Percentiles rank a stretch among this genome's conserved stretches.
phyloP scores from a whole-genome alignment of 257 asterid genomes.

The Solanum bukasovii region DNA sequence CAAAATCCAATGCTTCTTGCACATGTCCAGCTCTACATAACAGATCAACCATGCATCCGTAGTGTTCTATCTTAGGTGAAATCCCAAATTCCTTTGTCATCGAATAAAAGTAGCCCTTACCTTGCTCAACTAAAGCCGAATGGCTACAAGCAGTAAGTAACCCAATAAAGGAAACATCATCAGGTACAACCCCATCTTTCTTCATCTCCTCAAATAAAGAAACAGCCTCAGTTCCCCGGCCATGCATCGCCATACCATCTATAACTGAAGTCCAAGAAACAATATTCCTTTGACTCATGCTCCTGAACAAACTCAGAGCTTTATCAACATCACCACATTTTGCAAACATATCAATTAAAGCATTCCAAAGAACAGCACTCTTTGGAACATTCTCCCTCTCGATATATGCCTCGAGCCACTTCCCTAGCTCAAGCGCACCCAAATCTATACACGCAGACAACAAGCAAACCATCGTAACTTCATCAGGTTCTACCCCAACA shows the following conservation, averaged over 20 bases:
- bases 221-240: constrained; percentile 58
- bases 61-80: constrained; percentile 64
- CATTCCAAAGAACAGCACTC: constrained; percentile 44
- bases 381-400: constrained; percentile 38
- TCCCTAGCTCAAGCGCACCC: constrained; percentile 74
- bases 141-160: constrained; percentile 85
- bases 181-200: constrained; percentile 32
- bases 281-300: constrained; percentile 39
- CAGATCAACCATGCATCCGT: constrained; percentile 83
- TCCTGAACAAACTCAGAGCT: constrained; percentile 40
- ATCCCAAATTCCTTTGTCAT: constrained; percentile 51
- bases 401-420: constrained; percentile 53
- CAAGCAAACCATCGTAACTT: constrained; percentile 54
- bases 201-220: constrained; percentile 64
- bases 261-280: constrained; percentile 78
- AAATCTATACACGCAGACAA: constrained; percentile 66
- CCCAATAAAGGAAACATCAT: constrained; percentile 55
- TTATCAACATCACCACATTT: constrained; percentile 74
- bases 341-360: constrained; percentile 68
- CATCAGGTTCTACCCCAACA: constrained; percentile 51
- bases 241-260: constrained; percentile 60
- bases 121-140: constrained; percentile 56
- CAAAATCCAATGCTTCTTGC: constrained; percentile 48
- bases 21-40: constrained; percentile 58
- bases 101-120: constrained; percentile 34